Percentiles rank a stretch among this genome's conserved stretches.
Evolutionary conservation across 2,329 filamentous ascomycete species (phyloP).

Genomic region (Metarhizium brunneum): DNA sequence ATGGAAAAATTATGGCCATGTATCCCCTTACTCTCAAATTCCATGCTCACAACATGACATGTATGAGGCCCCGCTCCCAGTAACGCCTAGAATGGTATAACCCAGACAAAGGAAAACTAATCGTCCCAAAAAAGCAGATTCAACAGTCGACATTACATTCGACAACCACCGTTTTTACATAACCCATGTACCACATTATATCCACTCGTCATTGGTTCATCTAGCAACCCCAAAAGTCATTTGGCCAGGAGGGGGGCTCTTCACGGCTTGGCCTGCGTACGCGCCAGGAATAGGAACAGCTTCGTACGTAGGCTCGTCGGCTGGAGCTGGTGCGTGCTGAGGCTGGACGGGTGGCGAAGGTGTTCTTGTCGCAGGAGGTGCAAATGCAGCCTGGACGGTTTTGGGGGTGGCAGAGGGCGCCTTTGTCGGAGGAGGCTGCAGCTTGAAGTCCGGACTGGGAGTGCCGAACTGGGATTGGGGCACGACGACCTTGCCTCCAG

Average conservation of each 20-base stretch:
- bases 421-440: conserved; percentile 76
- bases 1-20: background rate
- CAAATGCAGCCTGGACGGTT: conserved; percentile 53
- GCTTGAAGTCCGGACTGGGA: conserved; percentile 59
- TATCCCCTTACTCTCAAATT: background rate
- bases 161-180: background rate
- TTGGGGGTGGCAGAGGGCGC: conserved; percentile 71
- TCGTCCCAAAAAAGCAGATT: conserved; percentile 1
- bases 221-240: conserved; percentile 30
- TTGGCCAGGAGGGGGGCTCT: conserved; percentile 39
- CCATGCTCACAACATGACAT: background rate
- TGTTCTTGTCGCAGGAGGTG: conserved; percentile 26
- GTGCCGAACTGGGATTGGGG: conserved; percentile 53
- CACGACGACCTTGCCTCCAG: conserved; percentile 46
- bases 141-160: background rate
- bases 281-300: conserved; percentile 82
- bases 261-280: conserved; percentile 52
- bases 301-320: conserved; percentile 77
- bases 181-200: background rate
- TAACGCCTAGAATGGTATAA: conserved; percentile 13
- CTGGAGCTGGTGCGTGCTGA: conserved; percentile 56
- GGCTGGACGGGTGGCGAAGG: conserved; percentile 11
- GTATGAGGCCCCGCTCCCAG: background rate
- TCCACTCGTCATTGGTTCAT: background rate
- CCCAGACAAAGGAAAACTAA: conserved; percentile 9